Evolutionary conservation across 192 early-diverging fungal species (phyloP).

Genomic region (Backusella tuberculispora): DNA sequence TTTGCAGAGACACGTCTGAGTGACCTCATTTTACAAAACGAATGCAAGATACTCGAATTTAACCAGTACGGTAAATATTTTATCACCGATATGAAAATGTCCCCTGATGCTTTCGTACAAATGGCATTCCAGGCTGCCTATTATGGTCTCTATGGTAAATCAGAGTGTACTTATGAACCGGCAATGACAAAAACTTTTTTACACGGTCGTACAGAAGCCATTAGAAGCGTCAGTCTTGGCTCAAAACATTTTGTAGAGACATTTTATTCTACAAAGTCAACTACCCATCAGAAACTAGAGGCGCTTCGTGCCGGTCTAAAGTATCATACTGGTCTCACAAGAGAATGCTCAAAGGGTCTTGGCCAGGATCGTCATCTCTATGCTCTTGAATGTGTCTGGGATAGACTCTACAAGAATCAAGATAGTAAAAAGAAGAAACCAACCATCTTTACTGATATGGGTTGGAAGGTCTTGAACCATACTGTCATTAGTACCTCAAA

Average conservation of each 20-base stretch:
- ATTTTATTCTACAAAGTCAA: slow-evolving; percentile 60
- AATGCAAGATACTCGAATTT: slow-evolving; percentile 66
- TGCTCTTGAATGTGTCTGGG: slow-evolving; percentile 69
- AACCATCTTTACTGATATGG: slow-evolving; percentile 43
- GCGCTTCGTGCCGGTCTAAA: slow-evolving; percentile 60
- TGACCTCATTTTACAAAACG: slow-evolving; percentile 58
- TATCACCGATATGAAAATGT: slow-evolving; percentile 44
- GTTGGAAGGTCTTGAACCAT: slow-evolving; percentile 56
- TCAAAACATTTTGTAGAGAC: slow-evolving; percentile 63
- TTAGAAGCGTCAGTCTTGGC: slow-evolving; percentile 70
- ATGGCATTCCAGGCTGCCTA: slow-evolving; percentile 83
- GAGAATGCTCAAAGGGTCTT: slow-evolving; percentile 66
- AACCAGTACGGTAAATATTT: slow-evolving; percentile 48
- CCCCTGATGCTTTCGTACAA: slow-evolving; percentile 45
- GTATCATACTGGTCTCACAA: slow-evolving; percentile 66
- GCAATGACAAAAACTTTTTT: slow-evolving; percentile 69
- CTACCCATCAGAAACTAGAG: slow-evolving; percentile 44
- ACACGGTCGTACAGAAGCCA: slow-evolving; percentile 83
- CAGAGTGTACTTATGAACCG: slow-evolving; percentile 79
- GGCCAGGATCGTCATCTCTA: slow-evolving; percentile 91
- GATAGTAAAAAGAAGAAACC: slow-evolving; percentile 30
- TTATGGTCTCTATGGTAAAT: slow-evolving; percentile 72
- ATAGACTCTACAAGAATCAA: slow-evolving; percentile 27
- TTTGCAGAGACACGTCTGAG: slow-evolving; percentile 49
- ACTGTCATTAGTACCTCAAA: slow-evolving; percentile 73